Conservation (phyloP, 495 filamentous ascomycete genomes). For the Thozetella sp. region DNA sequence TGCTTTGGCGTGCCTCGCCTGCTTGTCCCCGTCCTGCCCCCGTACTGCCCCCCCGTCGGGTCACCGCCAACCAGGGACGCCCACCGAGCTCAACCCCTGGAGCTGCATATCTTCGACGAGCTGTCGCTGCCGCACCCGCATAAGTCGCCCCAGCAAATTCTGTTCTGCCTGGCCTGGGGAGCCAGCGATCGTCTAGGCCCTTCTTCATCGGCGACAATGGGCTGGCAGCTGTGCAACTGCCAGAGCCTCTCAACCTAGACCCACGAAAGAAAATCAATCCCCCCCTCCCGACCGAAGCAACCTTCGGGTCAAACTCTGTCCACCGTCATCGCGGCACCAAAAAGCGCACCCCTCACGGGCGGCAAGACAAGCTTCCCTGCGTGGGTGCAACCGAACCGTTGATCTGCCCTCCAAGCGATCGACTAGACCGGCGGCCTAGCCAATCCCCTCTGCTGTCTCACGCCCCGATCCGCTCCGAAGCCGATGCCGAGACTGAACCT, state of each 20-base stretch:
- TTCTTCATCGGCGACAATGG: not conserved
- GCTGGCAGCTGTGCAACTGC: too few species aligned
- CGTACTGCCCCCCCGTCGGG: constrained; percentile 25
- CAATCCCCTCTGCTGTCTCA: not conserved
- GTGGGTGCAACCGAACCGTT: too few species aligned
- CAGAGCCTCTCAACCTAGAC: too few species aligned
- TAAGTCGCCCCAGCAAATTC: constrained; percentile 7
- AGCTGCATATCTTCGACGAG: not conserved
- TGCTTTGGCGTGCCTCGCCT: too few species aligned
- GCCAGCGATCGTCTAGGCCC: not conserved
- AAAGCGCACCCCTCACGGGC: too few species aligned
- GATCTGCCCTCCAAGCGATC: too few species aligned
- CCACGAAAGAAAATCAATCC: too few species aligned
- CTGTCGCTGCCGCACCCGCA: constrained; percentile 2
- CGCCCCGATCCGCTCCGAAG: not conserved
- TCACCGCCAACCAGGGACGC: constrained; percentile 36
- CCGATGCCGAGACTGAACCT: not conserved
- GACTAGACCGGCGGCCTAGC: not conserved
- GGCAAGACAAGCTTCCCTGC: too few species aligned
- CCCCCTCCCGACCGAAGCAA: too few species aligned
- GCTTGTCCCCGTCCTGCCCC: too few species aligned
- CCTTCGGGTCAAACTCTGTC: too few species aligned
- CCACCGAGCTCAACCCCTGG: not conserved
- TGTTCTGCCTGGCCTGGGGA: constrained; percentile 15
- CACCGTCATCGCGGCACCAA: too few species aligned